phyloP scores from a whole-genome alignment of 441 rosid species.

The Pelargonium australe region DNA sequence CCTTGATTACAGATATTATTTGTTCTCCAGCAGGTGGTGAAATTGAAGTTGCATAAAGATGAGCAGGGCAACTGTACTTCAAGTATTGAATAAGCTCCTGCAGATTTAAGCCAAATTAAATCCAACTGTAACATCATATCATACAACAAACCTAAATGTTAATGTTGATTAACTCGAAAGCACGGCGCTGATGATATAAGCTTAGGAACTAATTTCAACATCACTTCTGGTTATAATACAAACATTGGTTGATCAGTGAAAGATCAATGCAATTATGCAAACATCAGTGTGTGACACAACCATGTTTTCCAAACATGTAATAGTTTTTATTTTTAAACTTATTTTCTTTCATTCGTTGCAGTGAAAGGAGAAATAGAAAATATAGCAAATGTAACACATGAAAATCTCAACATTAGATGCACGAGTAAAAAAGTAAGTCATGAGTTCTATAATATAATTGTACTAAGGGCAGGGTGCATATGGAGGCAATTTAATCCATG shows the following conservation, averaged over 20 bases:
- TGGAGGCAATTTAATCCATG: not conserved
- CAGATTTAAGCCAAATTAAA: slow-evolving; percentile 8
- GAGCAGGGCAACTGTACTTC: slow-evolving; percentile 70
- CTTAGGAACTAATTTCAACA: not conserved
- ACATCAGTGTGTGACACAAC: not conserved
- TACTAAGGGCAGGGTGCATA: not conserved
- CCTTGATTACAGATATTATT: slow-evolving; percentile 68
- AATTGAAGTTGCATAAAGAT: slow-evolving; percentile 78
- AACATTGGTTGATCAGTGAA: not conserved
- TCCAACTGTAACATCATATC: not conserved
- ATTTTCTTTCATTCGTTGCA: not conserved
- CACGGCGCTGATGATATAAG: not conserved
- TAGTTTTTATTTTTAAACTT: not conserved
- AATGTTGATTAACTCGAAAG: not conserved
- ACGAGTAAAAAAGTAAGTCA: not conserved
- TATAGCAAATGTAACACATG: not conserved
- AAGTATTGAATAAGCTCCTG: slow-evolving; percentile 72
- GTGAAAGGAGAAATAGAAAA: not conserved
- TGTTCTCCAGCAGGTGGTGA: slow-evolving; percentile 87
- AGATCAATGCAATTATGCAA: not conserved
- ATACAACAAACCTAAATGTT: not conserved
- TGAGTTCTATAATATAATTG: not conserved
- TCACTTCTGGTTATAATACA: not conserved
- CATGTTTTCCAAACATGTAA: not conserved
- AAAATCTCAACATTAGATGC: not conserved